Base-by-base conservation (phyloP, 2,329 filamentous ascomycete species). In the Fusarium austroafricanum region DNA sequence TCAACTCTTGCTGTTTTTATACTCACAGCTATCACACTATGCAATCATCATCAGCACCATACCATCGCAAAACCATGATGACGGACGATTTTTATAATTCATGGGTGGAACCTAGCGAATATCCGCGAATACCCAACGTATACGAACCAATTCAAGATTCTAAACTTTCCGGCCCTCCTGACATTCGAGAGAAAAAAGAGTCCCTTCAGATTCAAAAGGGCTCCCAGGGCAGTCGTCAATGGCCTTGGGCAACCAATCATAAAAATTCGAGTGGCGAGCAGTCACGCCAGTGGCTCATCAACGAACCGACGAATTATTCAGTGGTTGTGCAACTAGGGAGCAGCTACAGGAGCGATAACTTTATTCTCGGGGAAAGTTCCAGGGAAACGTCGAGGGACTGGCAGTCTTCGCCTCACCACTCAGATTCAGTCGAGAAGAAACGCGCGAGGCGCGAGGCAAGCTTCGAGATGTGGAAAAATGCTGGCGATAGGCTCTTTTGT, bases 401-500 rank as follows among this genome's bases (percentile, higher is more conserved):
- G 28, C 37, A 40, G 33, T 35, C 53, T 18, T 43, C 39, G 23
- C 55, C 33, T 17, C 56, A 31, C 18, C 57, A 20, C 35, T 15
- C 20, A 40, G 56, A 61, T 37, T 40, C 37, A n/a, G 45, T 59
- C 11, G 55, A 56, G 38, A 64, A 50, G 47, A 61, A 61, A 43
- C 64, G 55, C 21, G 61, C 54, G 45, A 72, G 61, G 38, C 69
- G 69, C 12, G 64, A 71, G 44, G 65, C 61, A 12, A 73, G 55
- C 28, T 63, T 68, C n/a, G 64, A 71, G 38, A 52, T 57, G 37
- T 73, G 71, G 71, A 71, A 52, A 40, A 51, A 67, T 38, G 71
- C 71, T 21, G 71, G 71, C 11, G 71, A 73, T 21, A 73, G 45
- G 35, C 55, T 71, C 26, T 73, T 73, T 50, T 59, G 60, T 33